Base-by-base conservation (phyloP, 2,329 filamentous ascomycete genomes). In the Hypoxylon sp. region DNA sequence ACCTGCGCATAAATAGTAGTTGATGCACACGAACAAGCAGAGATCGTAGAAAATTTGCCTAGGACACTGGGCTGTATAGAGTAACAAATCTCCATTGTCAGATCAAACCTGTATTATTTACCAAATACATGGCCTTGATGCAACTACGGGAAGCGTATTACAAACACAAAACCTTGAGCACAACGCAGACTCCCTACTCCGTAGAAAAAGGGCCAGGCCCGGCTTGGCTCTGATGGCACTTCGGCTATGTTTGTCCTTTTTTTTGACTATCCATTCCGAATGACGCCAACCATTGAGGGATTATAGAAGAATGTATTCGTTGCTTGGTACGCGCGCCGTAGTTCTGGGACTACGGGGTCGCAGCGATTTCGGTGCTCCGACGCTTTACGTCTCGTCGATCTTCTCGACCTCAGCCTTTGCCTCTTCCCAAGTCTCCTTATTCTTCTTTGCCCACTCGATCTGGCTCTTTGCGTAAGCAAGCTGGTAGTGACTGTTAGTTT, bases 391-490 rank as follows among this genome's bases (percentile, higher is more conserved):
- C 66, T 83, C 80, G 53, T 89, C 87, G 71, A 97, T 96, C 79
- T 95, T 96, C 59, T 88, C 83, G 51, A 96, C 89, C 70, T 97
- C 92, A 3, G 83, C 83, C 63, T 87, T 88, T 1, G 92, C 92
- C 69, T 96, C 92, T 65, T 93, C 89, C 92, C 92, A 97, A 5
- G 91, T 91, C 64, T 93, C 90, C 68, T 92, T 84, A 71, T 89
- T 92, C 71, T 93, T 92, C 72, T 87, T 89, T 3, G 92, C 93
- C 92, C 92, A 97, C 69, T 96, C 90, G 53, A 97, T 86, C 69
- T 97, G 92, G 70, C 89, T 93, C 71, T 89, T 90, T 8, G 92
- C 92, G 71, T 96, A 97, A 21, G 90, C 90, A 65, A 96, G 83
- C 92, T 96, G 63, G 19, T 15, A 7, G 59, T 68, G 60, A 70